Evolutionary conservation across 495 filamentous ascomycete genomes (phyloP), one percentile per base, ranked within the genome.

Genomic region (Rhizodiscina lignyota): DNA sequence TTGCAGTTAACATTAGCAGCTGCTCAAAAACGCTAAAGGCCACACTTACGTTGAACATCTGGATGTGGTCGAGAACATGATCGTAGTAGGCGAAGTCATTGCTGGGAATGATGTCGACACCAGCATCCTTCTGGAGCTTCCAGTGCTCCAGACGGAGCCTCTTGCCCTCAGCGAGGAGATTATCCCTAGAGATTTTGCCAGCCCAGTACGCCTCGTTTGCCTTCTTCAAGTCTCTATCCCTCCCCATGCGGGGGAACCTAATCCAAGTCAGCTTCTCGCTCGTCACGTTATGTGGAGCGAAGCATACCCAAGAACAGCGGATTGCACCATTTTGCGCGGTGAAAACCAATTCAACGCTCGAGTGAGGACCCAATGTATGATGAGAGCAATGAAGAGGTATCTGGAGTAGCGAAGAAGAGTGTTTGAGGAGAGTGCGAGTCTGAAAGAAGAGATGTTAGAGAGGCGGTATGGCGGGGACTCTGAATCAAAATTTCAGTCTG

Each of bases 11-110:
- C n/a, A n/a, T n/a, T n/a, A n/a, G n/a, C n/a, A n/a, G n/a, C n/a
- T n/a, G n/a, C n/a, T n/a, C n/a, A n/a, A n/a, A n/a, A n/a, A n/a
- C n/a, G n/a, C n/a, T n/a, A n/a, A n/a, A n/a, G n/a, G 21, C 20
- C 30, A 34, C 29, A 66, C 81, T 61, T 66, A 86, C 86, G 56
- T 80, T 83, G 66, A 97, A 97, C 52, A 94, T 73, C 67, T 97
- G 89, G 63, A 94, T 94, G 68, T 97, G 89, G 63, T 87, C 83
- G 26, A 97, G 80, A 56, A 97, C 78, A 54, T 97, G 89, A 60
- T 97, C 89, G 59, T 97, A 97, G 69, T 80, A 85, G 42, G 91
- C 80, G 58, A 97, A 97, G 77, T 97, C 89, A 58, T 96, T 96
- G 77, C 81, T 89, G 53, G 89, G 89, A 61, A 97, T 96, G 61